Base-by-base conservation (phyloP, 176 grass and related monocot genomes). In the Oryza rufipogon region DNA sequence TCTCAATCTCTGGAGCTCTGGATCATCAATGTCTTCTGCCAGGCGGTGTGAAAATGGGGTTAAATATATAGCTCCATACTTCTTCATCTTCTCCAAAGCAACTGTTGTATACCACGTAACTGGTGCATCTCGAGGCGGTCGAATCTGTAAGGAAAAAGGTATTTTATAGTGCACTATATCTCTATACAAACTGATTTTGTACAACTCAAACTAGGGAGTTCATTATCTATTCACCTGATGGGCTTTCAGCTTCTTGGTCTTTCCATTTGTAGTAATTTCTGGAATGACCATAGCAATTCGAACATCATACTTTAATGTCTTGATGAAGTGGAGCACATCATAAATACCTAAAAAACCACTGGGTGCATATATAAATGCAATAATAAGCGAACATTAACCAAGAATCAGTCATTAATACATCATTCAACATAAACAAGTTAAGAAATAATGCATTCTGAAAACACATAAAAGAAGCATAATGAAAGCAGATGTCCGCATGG, bases 311-410 rank as follows among this genome's bases (percentile, higher is more conserved):
- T 92, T 94, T 60, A 99, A 83, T 86, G 88, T 89, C 75, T 96
- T 92, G 52, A 99, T 89, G 66, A 99, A 96, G 82, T 96, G 96
- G 26, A 86, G 87, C 69, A 99, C 96, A 99, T 99, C 96, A 91
- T 99, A 99, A 32, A 92, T 94, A 90, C 88, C 96, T 99, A 89
- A 61, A 86, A 99, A 99, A 82, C 93, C 93, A 86, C 96, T 96
- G 90, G 84, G 71, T 73, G 28, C 85, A 79, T 79, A 81, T 71
- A 89, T 66, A 63, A 90, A 89, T 75, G 36, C 5, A 78, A 87
- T 73, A 75, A 74, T 87, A 91, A 74, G 70, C 52, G 73, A 90
- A 73, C 6, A 80, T 4, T 26, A 73, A 83, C 15, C 84, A 48
- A 19, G 42, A 45, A 80, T 58, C 19, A 76, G 46, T 23, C 23